Evolutionary conservation across 129 eudicot species (phyloP), one percentile per base, ranked within the genome.

Genomic region (Logfia minima): DNA sequence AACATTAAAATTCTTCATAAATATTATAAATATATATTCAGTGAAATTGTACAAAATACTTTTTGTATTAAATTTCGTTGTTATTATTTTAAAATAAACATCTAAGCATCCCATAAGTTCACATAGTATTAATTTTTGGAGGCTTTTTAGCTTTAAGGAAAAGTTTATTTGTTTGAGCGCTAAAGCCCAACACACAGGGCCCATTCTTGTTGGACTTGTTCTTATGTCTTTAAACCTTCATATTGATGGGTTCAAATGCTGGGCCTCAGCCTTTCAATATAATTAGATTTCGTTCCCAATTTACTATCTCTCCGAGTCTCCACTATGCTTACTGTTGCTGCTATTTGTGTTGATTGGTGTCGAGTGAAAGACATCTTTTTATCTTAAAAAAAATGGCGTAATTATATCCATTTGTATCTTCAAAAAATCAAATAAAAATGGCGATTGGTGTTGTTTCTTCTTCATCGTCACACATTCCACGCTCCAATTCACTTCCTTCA

Each of bases 401-500:
- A 37, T 37, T 37, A 37, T 2, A 41, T 41, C 48, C 41, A 4
- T 37, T 6, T 28, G 18, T 13, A 48, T 48, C 18, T 48, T 13
- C 55, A 48, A 13, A 48, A 45, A 13, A 13, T 3, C 0, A 48
- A 48, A 37, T 16, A 13, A 66, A 66, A 35, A 82, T 82, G 85
- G 56, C 82, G 9, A 10, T 79, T 14, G 74, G 53, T 53, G 66
- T 70, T 22, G 59, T 80, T 65, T 9, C 62, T 35, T 59, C 74
- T 48, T 62, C 85, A 39, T 80, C 76, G 53, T 79, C 84, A 19
- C 18, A 37, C 43, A 72, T 81, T 73, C 17, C 16, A 52, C 28
- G 43, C 70, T 66, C 68, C 56, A 70, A 61, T 23, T 78, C 71
- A 39, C 75, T 65, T 64, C 66, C 78, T 72, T 37, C 41, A 3